Evolutionary conservation across 2,329 filamentous ascomycete genomes (phyloP).

Genomic region (Aspergillus neoniger): DNA sequence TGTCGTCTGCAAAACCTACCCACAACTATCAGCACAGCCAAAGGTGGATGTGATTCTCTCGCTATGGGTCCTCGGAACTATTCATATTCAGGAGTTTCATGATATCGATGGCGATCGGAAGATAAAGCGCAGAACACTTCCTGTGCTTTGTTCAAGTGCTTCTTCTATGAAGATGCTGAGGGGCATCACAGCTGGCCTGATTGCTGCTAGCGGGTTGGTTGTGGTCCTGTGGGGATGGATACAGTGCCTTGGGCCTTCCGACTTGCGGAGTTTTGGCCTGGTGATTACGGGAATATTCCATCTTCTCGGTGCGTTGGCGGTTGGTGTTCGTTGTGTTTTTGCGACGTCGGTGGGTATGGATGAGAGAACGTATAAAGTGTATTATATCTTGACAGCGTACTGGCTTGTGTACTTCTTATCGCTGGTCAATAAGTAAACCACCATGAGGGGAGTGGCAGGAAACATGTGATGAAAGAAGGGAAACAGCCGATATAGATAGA

Average conservation of each 20-base stretch:
- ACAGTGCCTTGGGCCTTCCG: neutral
- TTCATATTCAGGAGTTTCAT: conserved; percentile 18
- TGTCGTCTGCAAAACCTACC: neutral
- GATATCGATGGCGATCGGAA: conserved; percentile 14
- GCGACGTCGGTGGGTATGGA: neutral
- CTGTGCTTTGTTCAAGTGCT: neutral
- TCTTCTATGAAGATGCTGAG: neutral
- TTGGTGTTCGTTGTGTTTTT: neutral
- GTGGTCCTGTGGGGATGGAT: neutral
- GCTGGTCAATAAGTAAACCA: neutral
- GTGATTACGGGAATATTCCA: neutral
- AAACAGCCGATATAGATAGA: too few relatives aligned
- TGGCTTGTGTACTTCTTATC: neutral
- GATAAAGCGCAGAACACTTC: conserved; percentile 5
- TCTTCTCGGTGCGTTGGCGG: neutral
- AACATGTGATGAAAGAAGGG: neutral
- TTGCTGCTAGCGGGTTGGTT: neutral
- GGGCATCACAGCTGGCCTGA: neutral
- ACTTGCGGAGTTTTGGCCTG: neutral
- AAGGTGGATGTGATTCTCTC: conserved; percentile 1
- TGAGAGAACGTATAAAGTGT: conserved; percentile 2
- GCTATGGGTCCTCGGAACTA: conserved; percentile 4
- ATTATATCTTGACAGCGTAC: neutral
- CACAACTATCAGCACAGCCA: neutral
- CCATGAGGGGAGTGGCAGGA: neutral